These are phyloP conservation scores for Meyerozyma athensensis DNA, from an alignment of 1,139 yeast genomes.

Conservation along the genomic window DNA sequence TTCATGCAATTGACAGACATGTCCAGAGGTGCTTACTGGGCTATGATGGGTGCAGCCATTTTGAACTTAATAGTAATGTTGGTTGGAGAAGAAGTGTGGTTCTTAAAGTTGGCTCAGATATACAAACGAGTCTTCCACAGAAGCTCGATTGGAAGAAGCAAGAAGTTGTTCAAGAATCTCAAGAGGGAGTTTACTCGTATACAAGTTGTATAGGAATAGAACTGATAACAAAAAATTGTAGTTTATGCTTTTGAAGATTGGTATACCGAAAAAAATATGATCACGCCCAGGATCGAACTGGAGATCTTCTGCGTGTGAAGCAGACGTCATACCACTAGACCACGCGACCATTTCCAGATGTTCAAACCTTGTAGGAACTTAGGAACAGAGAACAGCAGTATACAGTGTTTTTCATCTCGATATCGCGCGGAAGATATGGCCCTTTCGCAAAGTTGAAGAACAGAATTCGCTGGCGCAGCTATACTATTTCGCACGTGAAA, in stretches of 20 bases:
- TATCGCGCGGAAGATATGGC: too few relatives aligned
- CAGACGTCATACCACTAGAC: slow-evolving; percentile 5
- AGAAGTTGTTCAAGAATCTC: slow-evolving; percentile 39
- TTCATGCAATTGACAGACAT: slow-evolving; percentile 73
- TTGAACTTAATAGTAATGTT: slow-evolving; percentile 47
- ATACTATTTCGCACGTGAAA: too few relatives aligned
- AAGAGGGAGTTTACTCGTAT: slow-evolving; percentile 17
- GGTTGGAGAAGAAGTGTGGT: slow-evolving; percentile 37
- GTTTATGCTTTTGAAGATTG: background rate
- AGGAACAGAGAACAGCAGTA: too few relatives aligned
- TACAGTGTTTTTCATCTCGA: too few relatives aligned
- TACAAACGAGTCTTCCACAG: slow-evolving; percentile 27
- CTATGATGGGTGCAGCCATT: slow-evolving; percentile 43
- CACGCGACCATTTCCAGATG: slow-evolving; percentile 3
- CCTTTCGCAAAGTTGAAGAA: too few relatives aligned
- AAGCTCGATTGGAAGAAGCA: slow-evolving; percentile 23
- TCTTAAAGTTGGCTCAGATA: slow-evolving; percentile 22
- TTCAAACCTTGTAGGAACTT: too few relatives aligned
- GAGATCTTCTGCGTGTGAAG: slow-evolving; percentile 5
- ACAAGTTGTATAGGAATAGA: slow-evolving; percentile 1
- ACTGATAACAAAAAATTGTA: too few relatives aligned
- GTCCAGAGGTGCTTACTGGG: slow-evolving; percentile 45
- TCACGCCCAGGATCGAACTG: slow-evolving; percentile 4
- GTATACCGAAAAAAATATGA: slow-evolving; percentile 1
- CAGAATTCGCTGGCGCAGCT: too few relatives aligned